phyloP scores from a whole-genome alignment of 176 grass and related monocot genomes.

The Zea mays region DNA sequence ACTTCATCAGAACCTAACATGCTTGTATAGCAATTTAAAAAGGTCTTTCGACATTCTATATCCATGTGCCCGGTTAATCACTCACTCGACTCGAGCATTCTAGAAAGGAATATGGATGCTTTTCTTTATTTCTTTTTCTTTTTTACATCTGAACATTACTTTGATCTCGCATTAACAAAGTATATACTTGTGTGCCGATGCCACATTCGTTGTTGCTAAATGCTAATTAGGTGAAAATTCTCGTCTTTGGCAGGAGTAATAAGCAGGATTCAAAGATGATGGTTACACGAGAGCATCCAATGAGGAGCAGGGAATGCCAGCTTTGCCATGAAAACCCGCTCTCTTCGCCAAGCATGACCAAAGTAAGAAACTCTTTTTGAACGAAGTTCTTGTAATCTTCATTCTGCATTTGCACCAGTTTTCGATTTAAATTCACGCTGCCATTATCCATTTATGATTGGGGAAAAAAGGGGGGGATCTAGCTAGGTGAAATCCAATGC shows the following conservation, averaged over 20 bases:
- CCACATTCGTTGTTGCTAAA: neutral
- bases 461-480: no score
- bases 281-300: neutral
- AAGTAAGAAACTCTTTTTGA: neutral
- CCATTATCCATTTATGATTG: neutral
- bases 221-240: neutral
- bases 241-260: neutral
- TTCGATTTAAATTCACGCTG: neutral
- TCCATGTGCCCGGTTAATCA: neutral
- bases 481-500: neutral
- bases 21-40: neutral
- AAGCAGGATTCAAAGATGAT: neutral
- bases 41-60: neutral
- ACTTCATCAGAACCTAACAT: neutral
- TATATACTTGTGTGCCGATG: neutral
- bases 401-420: no score
- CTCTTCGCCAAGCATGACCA: no score
- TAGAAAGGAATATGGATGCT: no score
- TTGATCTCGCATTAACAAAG: no score
- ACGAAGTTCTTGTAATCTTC: no score
- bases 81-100: neutral
- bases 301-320: neutral
- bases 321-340: neutral
- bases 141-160: no score
- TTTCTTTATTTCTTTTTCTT: no score